Evolutionary conservation across 805 yeast species (phyloP).

Genomic region (Kurtzmaniella fragi): DNA sequence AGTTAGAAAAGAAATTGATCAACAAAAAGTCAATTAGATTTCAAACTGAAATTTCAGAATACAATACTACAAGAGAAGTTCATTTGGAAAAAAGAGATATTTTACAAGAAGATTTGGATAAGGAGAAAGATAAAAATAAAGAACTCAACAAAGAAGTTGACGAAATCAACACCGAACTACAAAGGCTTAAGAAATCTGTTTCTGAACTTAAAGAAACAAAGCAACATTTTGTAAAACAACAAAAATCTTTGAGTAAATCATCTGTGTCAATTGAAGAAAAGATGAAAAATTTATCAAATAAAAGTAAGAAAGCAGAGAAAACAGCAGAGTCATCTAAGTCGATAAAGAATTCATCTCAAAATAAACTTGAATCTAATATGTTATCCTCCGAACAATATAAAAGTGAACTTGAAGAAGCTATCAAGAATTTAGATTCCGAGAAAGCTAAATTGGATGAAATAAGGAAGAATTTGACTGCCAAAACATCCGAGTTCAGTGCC

Average conservation of each 20-base stretch:
- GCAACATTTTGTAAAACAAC: conserved; percentile 17
- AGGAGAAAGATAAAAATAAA: conserved; percentile 21
- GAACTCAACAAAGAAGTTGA: conserved; percentile 19
- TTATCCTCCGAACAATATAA: conserved; percentile 41
- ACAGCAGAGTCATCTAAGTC: conserved; percentile 44
- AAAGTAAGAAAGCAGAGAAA: conserved; percentile 56
- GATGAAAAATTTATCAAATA: conserved; percentile 56
- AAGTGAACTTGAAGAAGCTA: conserved; percentile 42
- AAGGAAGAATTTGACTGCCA: conserved; percentile 61
- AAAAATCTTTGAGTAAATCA: conserved; percentile 37
- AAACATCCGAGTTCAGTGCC: conserved; percentile 63
- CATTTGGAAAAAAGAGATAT: conserved; percentile 34
- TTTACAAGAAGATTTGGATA: conserved; percentile 32
- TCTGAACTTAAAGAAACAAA: conserved; percentile 15
- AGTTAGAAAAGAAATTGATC: conserved; percentile 56
- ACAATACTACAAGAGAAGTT: conserved; percentile 33
- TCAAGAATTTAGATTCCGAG: conserved; percentile 45
- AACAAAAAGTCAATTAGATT: conserved; percentile 49
- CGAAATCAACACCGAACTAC: conserved; percentile 30
- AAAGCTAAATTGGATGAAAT: conserved; percentile 56
- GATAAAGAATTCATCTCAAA: conserved; percentile 39
- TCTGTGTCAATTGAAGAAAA: conserved; percentile 74
- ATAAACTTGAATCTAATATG: conserved; percentile 41
- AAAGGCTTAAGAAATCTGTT: conserved; percentile 8
- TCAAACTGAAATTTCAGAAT: conserved; percentile 46